Evolutionary conservation across 1,284 basidiomycete species (phyloP).

Genomic region (Ceratobasidium sp.): DNA sequence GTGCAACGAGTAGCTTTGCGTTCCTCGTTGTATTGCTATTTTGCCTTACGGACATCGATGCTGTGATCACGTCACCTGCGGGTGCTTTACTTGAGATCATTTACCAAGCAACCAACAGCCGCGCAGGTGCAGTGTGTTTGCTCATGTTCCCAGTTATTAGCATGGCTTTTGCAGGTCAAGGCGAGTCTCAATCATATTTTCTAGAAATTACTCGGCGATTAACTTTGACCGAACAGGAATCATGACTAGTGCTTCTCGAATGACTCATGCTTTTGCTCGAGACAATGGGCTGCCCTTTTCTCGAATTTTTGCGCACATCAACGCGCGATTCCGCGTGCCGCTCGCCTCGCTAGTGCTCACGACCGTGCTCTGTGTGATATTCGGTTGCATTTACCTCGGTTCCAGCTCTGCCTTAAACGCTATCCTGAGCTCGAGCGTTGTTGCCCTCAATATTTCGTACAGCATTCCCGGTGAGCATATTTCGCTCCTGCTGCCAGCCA

Average conservation of each 20-base stretch:
- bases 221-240: conserved; percentile 58
- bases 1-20: conserved; percentile 69
- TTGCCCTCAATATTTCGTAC: conserved; percentile 62
- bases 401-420: conserved; percentile 66
- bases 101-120: conserved; percentile 73
- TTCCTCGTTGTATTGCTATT: conserved; percentile 80
- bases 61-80: conserved; percentile 67
- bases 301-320: conserved; percentile 65
- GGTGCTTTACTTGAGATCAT: conserved; percentile 77
- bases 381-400: conserved; percentile 68
- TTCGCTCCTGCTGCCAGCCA: not conserved
- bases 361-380: conserved; percentile 62
- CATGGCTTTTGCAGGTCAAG: conserved; percentile 56
- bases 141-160: conserved; percentile 60
- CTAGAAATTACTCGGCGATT: not conserved
- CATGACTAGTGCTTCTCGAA: conserved; percentile 75
- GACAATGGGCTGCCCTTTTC: conserved; percentile 77
- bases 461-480: conserved; percentile 56
- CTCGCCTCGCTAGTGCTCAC: conserved; percentile 72
- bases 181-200: not conserved
- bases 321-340: conserved; percentile 64
- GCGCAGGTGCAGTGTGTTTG: conserved; percentile 73
- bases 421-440: conserved; percentile 60
- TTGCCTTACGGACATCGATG: conserved; percentile 70
- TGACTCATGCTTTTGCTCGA: conserved; percentile 78